Base-by-base conservation (phyloP, 2,329 filamentous ascomycete genomes). In the Aspergillus quadrilineatus region DNA sequence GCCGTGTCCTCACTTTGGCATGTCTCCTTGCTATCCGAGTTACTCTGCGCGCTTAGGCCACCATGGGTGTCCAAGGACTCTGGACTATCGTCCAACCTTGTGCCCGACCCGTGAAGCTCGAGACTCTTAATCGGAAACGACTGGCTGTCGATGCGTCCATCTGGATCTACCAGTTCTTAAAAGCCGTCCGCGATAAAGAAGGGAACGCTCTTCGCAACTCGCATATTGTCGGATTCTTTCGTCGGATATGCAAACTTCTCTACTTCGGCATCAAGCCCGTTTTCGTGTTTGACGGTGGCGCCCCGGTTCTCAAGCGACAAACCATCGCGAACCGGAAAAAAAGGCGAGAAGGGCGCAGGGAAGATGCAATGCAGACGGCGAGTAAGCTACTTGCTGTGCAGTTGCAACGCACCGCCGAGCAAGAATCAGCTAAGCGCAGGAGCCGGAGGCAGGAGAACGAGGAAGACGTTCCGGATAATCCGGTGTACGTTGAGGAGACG, bases 101-200 rank as follows among this genome's bases (percentile, higher is more conserved):
- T 71, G 94, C 94, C 47, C 89, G 94, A 37, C 95, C 94, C 17
- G 96, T 95, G 61, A 97, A 96, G 74, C 88, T 99, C 66, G 92
- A 95, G 67, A 96, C 93, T 12, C 86, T 99, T 59, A 97, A 97
- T 74, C 90, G 89, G 65, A 97, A 96, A 77, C 91, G 94, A 14
- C 88, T 99, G 49, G 95, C 94, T 46, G 91, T 99, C 64, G 94
- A 99, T 77, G 94, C 95, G 57, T 97, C 92, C 10, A 99, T 99
- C 72, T 99, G 94, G 94, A 97, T 99, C 67, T 99, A 99, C 80
- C 94, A 99, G 71, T 99, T 99, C 69, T 85, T 99, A 67, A 99
- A 99, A 78, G 94, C 95, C 8, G 94, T 99, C 9, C 92, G 94
- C 67, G 94, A 99, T 77, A 97, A 97, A 69, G 94, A 99, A 75